These are phyloP conservation scores for Talaromyces sp. DNA, from an alignment of 2,329 filamentous ascomycete genomes.

Conservation along the genomic window DNA sequence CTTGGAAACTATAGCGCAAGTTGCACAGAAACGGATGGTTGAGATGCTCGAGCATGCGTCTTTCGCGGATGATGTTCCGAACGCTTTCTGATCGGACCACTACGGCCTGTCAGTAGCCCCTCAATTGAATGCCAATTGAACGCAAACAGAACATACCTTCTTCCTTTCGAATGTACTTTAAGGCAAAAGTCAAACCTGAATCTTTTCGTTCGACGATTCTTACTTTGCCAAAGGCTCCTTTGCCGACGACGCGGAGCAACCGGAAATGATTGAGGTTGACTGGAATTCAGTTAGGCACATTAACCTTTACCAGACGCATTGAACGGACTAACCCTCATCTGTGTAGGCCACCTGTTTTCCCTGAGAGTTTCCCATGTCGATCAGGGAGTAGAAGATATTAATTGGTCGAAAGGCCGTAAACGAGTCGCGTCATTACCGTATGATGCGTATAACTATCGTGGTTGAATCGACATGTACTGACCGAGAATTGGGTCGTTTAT, in stretches of 20 bases:
- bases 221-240: constrained; percentile 97
- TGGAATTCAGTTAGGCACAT: constrained; percentile 36
- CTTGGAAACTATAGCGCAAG: constrained; percentile 96
- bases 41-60: constrained; percentile 95
- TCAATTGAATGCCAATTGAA: not conserved
- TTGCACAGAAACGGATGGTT: constrained; percentile 99
- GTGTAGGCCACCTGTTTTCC: constrained; percentile 90
- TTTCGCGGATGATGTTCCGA: constrained; percentile 94
- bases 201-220: constrained; percentile 98
- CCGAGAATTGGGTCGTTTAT: not conserved
- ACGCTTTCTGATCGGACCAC: constrained; percentile 97
- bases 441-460: not conserved
- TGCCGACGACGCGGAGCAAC: constrained; percentile 89
- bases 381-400: constrained; percentile 7
- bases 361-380: constrained; percentile 84
- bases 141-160: constrained; percentile 64
- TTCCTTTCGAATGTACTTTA: constrained; percentile 99
- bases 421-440: constrained; percentile 16
- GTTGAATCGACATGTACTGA: not conserved
- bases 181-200: constrained; percentile 85
- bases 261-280: constrained; percentile 98
- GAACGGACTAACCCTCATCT: constrained; percentile 73
- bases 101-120: constrained; percentile 42
- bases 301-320: constrained; percentile 22
- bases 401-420: constrained; percentile 10